These are phyloP conservation scores for Peronosclerospora sorghi DNA, from an alignment of 352 stramenopile species.

Conservation along the genomic window DNA sequence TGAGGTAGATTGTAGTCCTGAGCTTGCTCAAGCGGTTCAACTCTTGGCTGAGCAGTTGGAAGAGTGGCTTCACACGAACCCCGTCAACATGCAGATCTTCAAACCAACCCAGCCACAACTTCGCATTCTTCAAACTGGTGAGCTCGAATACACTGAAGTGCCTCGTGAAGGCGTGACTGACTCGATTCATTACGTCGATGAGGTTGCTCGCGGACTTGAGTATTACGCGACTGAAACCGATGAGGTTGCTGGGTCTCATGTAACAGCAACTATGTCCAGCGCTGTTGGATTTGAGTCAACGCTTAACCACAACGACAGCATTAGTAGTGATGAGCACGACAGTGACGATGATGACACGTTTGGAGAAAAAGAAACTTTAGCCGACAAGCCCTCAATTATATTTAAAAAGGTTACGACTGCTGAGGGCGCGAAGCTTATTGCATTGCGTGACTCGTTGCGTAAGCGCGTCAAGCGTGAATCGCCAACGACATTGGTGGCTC, in stretches of 20 bases:
- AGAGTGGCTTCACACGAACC: slow-evolving; percentile 36
- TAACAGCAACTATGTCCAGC: slow-evolving; percentile 24
- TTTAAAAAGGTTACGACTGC: slow-evolving; percentile 23
- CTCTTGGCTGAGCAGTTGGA: slow-evolving; percentile 52
- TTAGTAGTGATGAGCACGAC: slow-evolving; percentile 31
- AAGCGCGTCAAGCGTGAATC: slow-evolving; percentile 25
- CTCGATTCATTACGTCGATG: slow-evolving; percentile 57
- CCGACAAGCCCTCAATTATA: slow-evolving; percentile 5
- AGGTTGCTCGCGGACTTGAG: slow-evolving; percentile 49
- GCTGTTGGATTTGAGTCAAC: slow-evolving; percentile 50
- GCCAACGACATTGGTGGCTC: slow-evolving; percentile 28
- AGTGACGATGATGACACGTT: slow-evolving; percentile 33
- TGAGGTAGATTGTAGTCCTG: slow-evolving; percentile 27
- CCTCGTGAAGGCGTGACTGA: slow-evolving; percentile 35
- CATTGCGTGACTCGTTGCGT: slow-evolving; percentile 41
- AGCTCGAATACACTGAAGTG: slow-evolving; percentile 45
- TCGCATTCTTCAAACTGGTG: slow-evolving; percentile 35
- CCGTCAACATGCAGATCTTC: slow-evolving; percentile 52
- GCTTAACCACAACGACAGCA: slow-evolving; percentile 34
- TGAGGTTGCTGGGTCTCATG: slow-evolving; percentile 13
- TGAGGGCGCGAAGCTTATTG: slow-evolving; percentile 45
- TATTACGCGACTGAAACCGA: slow-evolving; percentile 26
- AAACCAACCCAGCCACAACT: slow-evolving; percentile 41
- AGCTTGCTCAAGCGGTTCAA: slow-evolving; percentile 42
- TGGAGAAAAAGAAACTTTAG: slow-evolving; percentile 9